Percentiles rank a stretch among this genome's conserved stretches.
Evolutionary conservation across 257 asterid genomes (phyloP).

Genomic region (Ballota nigra): DNA sequence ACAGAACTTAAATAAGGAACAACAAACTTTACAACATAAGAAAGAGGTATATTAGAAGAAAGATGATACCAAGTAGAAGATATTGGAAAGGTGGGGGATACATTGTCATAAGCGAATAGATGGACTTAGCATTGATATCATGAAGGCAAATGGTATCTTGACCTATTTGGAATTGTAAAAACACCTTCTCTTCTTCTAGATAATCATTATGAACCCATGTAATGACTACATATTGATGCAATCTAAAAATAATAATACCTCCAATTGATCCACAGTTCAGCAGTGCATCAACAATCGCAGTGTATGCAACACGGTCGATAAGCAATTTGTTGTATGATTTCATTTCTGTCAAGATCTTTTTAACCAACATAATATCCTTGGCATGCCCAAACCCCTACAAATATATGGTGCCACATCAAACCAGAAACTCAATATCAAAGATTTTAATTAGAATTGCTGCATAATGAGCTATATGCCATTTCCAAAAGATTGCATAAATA

Average conservation of each 20-base stretch:
- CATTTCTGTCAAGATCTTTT: constrained; percentile 54
- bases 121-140: neutral
- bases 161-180: neutral
- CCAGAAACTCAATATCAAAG: neutral
- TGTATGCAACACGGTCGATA: constrained; percentile 72
- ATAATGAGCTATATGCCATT: constrained; percentile 12
- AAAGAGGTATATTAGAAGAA: neutral
- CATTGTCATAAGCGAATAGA: neutral
- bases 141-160: constrained; percentile 1
- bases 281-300: constrained; percentile 52
- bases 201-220: constrained; percentile 4
- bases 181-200: neutral
- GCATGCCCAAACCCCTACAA: constrained; percentile 59
- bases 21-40: neutral
- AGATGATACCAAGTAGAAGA: neutral
- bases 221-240: neutral
- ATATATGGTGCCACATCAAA: constrained; percentile 11
- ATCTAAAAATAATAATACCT: constrained; percentile 39
- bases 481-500: neutral
- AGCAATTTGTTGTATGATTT: constrained; percentile 38
- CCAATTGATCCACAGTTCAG: constrained; percentile 55
- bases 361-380: constrained; percentile 43
- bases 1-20: constrained; percentile 2
- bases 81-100: neutral
- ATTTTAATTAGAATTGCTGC: neutral